A percentile compares a stretch with the other conserved stretches of the same genome.
Evolutionary conservation across 345 rosid genomes (phyloP).

Genomic region (Bruguiera parviflora): DNA sequence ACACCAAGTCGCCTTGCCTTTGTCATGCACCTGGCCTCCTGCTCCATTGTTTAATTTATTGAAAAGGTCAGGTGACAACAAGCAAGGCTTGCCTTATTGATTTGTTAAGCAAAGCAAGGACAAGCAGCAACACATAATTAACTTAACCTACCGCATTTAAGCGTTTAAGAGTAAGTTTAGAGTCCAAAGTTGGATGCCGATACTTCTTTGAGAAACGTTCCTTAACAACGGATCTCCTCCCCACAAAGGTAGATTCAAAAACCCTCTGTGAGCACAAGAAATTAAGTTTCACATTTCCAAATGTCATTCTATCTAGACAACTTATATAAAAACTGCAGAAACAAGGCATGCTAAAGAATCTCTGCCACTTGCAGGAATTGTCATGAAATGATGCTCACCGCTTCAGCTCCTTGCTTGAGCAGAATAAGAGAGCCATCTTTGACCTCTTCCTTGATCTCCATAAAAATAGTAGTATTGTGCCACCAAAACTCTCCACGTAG

Average conservation of each 20-base stretch:
- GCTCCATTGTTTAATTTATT: constrained; percentile 13
- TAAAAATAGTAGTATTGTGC: neutral
- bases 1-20: constrained; percentile 94
- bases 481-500: too few relatives aligned
- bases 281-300: neutral
- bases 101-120: neutral
- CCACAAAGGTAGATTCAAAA: constrained; percentile 73
- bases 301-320: neutral
- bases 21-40: constrained; percentile 97
- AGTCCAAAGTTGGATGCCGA: constrained; percentile 84
- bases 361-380: neutral
- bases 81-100: neutral
- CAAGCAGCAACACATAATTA: neutral
- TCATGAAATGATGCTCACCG: constrained; percentile 13
- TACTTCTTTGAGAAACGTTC: constrained; percentile 95
- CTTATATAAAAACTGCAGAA: neutral
- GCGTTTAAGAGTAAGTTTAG: constrained; percentile 79
- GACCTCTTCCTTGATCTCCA: constrained; percentile 16
- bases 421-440: constrained; percentile 21
- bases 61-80: constrained; percentile 3
- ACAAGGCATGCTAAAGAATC: neutral
- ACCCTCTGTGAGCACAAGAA: constrained; percentile 50
- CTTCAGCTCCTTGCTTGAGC: constrained; percentile 37
- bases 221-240: constrained; percentile 67
- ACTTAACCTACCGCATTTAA: constrained; percentile 79